Base-by-base conservation (phyloP, 2,329 filamentous ascomycete species). In the Cercospora beticola region DNA sequence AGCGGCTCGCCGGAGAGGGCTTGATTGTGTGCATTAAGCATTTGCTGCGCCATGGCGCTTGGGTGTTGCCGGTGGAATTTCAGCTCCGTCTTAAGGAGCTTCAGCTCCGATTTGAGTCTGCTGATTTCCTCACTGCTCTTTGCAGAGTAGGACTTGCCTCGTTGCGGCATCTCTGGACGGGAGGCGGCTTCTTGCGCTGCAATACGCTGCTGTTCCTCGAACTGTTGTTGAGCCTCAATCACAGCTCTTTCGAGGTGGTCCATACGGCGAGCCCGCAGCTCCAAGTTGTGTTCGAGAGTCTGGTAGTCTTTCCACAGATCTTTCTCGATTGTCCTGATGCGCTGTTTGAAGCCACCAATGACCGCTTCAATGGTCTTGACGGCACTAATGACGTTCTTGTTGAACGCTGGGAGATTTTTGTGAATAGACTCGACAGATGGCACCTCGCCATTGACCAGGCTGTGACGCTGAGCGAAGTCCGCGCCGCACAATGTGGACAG, bases 271-370 rank as follows among this genome's bases (percentile, higher is more conserved):
- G 90, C 86, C 16, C 93, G 89, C 28, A 89, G 82, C 64, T 95
- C 92, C 30, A 97, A 87, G 43, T 89, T 92, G 73, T 89, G 89
- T 79, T 97, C 93, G 1, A 99, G 85, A 0, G 86, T 88, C 76
- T 96, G 92, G 76, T 97, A 98, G 76, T 98, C 94, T 71, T 93
- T 92, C 82, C 90, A 90, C n/a, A 98, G 82, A 69, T 97, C 92
- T 60, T 92, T 89, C 79, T 99, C 95, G n/a, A 97, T 89, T 6
- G 86, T 84, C 75, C 92, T 92, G 77, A 97, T 92, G 68, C 92
- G 90, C 46, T 86, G 84, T 75, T 92, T 91, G 83, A 97, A 97
- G 8, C 88, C 87, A 18, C 87, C 86, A 40, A 98, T 85, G 71
- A 97, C 88, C 18, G 85, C 84, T 82, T 98, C 95, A 65, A 98